phyloP scores from a whole-genome alignment of 148 eudicot species.

The Rhododendron griersonianum region DNA sequence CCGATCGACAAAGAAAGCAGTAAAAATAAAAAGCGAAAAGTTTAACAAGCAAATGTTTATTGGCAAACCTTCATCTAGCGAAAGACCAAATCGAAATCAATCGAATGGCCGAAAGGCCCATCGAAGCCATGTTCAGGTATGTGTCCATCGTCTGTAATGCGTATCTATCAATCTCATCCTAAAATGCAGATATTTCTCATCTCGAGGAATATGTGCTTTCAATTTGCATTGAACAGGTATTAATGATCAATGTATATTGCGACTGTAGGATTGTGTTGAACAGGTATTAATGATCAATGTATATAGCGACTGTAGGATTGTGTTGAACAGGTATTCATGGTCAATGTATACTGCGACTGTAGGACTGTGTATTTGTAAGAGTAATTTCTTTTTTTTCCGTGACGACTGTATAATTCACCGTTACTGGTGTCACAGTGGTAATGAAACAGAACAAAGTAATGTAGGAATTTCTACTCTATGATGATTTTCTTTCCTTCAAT shows the following conservation, averaged over 20 bases:
- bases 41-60: neutral
- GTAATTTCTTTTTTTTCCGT: neutral
- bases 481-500: slow-evolving; percentile 1
- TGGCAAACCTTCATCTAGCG: neutral
- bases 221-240: neutral
- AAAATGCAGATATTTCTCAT: neutral
- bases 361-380: neutral
- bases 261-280: neutral
- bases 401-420: neutral
- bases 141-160: neutral
- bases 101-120: neutral
- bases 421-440: neutral
- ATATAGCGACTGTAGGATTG: too few species aligned
- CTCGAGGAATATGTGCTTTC: neutral
- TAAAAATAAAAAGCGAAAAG: neutral
- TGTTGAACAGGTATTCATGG: too few species aligned
- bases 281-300: neutral
- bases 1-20: neutral
- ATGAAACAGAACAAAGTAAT: neutral
- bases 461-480: neutral
- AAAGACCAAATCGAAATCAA: neutral
- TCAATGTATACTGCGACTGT: too few species aligned
- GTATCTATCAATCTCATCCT: neutral
- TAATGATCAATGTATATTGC: neutral
- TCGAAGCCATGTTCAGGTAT: slow-evolving; percentile 2